Evolutionary conservation across 768 basidiomycete genomes (phyloP).

Genomic region (Amanita pseudoporphyria): DNA sequence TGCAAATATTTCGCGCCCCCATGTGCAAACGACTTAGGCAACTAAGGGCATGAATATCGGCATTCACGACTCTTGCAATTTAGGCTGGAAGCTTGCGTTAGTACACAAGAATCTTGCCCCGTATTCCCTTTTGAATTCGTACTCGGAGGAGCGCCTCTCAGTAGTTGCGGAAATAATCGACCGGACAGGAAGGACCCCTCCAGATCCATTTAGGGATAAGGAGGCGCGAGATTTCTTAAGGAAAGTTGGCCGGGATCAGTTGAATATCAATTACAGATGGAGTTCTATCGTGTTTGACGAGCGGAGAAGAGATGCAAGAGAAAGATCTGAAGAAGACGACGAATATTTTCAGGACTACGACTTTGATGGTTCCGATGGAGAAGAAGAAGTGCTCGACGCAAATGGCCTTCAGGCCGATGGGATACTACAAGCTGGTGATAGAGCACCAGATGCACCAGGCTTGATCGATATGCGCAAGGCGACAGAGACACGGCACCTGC

Average conservation of each 20-base stretch:
- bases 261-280: conserved; percentile 36
- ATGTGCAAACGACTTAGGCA: neutral
- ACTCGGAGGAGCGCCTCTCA: conserved; percentile 34
- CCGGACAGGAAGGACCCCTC: conserved; percentile 22
- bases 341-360: neutral
- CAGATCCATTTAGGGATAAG: conserved; percentile 15
- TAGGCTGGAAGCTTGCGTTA: conserved; percentile 36
- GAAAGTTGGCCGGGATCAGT: conserved; percentile 20
- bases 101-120: conserved; percentile 28
- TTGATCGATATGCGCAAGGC: conserved; percentile 15
- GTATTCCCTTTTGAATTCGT: conserved; percentile 27
- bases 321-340: neutral
- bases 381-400: conserved; percentile 18
- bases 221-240: conserved; percentile 8
- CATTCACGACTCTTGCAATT: conserved; percentile 31
- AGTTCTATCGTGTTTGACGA: conserved; percentile 31
- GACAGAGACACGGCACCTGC: conserved; percentile 16
- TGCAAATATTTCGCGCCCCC: neutral
- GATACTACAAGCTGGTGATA: conserved; percentile 29
- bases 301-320: neutral
- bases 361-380: conserved; percentile 8
- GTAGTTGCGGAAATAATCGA: conserved; percentile 37
- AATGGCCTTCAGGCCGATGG: conserved; percentile 17
- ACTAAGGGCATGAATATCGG: conserved; percentile 25
- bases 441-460: conserved; percentile 32